Evolutionary conservation across 129 eudicot genomes (phyloP).

Genomic region (Rutidosis leptorrhynchoides): DNA sequence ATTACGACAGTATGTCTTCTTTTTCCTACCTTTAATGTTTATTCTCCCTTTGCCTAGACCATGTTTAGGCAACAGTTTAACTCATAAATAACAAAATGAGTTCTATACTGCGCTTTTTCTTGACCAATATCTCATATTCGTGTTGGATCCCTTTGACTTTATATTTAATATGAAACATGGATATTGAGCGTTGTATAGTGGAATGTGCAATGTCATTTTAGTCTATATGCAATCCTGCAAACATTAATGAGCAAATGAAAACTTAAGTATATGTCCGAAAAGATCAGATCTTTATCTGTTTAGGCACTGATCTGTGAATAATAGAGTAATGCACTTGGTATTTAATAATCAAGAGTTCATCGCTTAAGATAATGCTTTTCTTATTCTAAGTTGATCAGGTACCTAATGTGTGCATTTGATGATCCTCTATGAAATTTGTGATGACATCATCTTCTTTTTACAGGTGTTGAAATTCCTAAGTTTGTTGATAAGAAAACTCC

Average conservation of each 20-base stretch:
- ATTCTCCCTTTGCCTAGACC: background rate
- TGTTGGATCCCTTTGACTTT: background rate
- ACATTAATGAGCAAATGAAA: background rate
- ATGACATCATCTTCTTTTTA: background rate
- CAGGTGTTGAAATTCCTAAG: conserved; percentile 86
- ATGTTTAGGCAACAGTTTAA: conserved; percentile 5
- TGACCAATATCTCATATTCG: background rate
- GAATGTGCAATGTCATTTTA: background rate
- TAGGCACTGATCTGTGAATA: conserved; percentile 3
- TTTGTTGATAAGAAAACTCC: conserved; percentile 82
- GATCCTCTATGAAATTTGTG: background rate
- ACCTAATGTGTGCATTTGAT: background rate
- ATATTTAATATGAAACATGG: conserved; percentile 1
- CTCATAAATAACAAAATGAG: background rate
- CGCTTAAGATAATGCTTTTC: conserved; percentile 1
- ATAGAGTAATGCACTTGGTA: conserved; percentile 8
- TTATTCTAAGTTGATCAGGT: background rate
- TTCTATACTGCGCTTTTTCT: background rate
- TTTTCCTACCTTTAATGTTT: background rate
- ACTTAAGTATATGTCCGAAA: background rate
- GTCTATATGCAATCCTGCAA: too few species aligned
- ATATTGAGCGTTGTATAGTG: background rate
- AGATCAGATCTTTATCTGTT: background rate
- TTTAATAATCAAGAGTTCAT: background rate
- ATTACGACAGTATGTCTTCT: conserved; percentile 67